Percentiles rank a stretch among this genome's conserved stretches.
Evolutionary conservation across 75 land plant species (phyloP).

Genomic region (Isoetes taiwanensis): DNA sequence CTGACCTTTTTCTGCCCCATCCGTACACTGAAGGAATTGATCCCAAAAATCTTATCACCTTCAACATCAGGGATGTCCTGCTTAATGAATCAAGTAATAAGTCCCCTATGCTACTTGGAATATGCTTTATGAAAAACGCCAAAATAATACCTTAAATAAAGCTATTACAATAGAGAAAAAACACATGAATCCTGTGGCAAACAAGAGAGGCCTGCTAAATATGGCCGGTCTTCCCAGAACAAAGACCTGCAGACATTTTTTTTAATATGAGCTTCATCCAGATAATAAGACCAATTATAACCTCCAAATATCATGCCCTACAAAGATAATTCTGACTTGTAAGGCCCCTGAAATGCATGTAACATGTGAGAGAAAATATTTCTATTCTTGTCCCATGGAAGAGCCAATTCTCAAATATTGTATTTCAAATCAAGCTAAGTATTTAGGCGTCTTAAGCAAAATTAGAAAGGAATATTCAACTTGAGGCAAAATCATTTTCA

Average conservation of each 20-base stretch:
- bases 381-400: too few relatives aligned
- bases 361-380: too few relatives aligned
- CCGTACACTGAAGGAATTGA: conserved; percentile 71
- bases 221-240: conserved; percentile 56
- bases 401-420: too few relatives aligned
- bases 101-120: not conserved
- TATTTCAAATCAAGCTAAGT: too few relatives aligned
- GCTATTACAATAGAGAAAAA: conserved; percentile 99
- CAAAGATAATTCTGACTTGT: too few relatives aligned
- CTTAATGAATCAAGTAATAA: not conserved
- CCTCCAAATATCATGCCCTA: conserved; percentile 3
- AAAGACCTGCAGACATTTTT: conserved; percentile 33
- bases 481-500: not conserved
- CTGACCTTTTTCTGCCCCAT: conserved; percentile 53
- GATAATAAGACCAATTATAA: not conserved
- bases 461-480: not conserved
- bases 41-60: conserved; percentile 88
- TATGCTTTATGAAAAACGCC: not conserved
- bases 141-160: conserved; percentile 68
- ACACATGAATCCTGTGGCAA: conserved; percentile 97
- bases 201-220: conserved; percentile 62
- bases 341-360: too few relatives aligned
- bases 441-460: too few relatives aligned
- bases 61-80: conserved; percentile 97
- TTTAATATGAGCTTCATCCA: too few relatives aligned